phyloP scores from a whole-genome alignment of 371 early-diverging fungal genomes.

The Mucor lusitanicus region DNA sequence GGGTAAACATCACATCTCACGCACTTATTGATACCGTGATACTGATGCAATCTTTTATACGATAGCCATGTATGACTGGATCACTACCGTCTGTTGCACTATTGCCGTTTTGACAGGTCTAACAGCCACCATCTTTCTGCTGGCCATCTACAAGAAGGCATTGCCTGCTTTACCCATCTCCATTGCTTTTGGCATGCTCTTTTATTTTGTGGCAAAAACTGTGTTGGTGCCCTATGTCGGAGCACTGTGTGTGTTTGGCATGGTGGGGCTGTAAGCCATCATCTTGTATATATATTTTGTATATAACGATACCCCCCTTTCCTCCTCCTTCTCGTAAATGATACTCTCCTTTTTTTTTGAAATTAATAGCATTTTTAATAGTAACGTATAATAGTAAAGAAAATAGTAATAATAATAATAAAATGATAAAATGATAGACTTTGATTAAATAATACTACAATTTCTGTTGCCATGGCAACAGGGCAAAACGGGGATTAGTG shows the following conservation, averaged over 20 bases:
- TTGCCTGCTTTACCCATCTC: constrained; percentile 88
- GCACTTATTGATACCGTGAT: not conserved
- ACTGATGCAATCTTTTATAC: not conserved
- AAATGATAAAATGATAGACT: not conserved
- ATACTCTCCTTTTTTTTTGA: not conserved
- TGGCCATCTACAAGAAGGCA: constrained; percentile 81
- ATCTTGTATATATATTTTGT: not conserved
- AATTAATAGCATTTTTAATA: constrained; percentile 1
- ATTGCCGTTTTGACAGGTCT: constrained; percentile 84
- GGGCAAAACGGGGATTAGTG: not conserved
- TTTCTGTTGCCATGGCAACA: not conserved
- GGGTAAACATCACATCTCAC: constrained; percentile 38
- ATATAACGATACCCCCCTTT: not conserved
- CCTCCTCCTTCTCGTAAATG: not conserved
- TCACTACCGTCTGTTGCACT: constrained; percentile 79
- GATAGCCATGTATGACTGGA: constrained; percentile 82
- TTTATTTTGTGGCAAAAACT: constrained; percentile 71
- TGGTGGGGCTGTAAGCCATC: constrained; percentile 40
- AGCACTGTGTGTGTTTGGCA: constrained; percentile 47
- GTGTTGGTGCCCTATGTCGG: constrained; percentile 65
- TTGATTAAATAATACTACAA: not conserved
- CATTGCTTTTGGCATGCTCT: constrained; percentile 85
- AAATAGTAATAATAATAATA: not conserved
- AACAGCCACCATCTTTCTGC: constrained; percentile 82
- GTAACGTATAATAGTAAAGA: not conserved